These are phyloP conservation scores for Posidonia oceanica DNA, from an alignment of 116 monocot species.

Conservation along the genomic window DNA sequence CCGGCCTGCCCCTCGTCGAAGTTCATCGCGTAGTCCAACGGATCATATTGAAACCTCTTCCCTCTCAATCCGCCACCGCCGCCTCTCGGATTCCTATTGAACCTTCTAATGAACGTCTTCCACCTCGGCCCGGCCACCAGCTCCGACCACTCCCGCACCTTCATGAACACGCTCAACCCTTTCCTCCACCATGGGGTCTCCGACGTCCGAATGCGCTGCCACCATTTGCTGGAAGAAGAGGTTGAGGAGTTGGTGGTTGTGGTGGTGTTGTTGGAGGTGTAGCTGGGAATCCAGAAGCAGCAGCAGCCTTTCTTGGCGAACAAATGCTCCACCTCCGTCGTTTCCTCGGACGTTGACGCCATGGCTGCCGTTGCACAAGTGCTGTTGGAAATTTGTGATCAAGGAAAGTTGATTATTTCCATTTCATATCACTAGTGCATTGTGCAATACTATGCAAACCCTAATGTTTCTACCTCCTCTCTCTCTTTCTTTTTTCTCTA, in stretches of 20 bases:
- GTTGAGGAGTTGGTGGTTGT: background rate
- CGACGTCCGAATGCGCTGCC: background rate
- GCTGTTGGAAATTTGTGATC: background rate
- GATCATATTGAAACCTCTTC: slow-evolving; percentile 56
- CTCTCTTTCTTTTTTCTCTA: background rate
- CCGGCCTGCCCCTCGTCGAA: slow-evolving; percentile 51
- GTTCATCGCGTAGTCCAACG: slow-evolving; percentile 68
- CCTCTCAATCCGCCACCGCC: background rate
- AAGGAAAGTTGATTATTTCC: background rate
- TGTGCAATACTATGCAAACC: background rate
- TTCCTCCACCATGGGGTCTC: slow-evolving; percentile 19
- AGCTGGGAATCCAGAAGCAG: slow-evolving; percentile 13
- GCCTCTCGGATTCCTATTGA: slow-evolving; percentile 22
- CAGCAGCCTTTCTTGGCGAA: slow-evolving; percentile 14
- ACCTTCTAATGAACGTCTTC: slow-evolving; percentile 80
- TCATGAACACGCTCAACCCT: slow-evolving; percentile 22
- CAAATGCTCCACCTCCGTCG: background rate
- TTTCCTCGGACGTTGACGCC: background rate
- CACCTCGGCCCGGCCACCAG: slow-evolving; percentile 68
- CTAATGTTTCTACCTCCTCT: background rate
- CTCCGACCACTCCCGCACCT: slow-evolving; percentile 68
- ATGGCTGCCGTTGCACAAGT: background rate
- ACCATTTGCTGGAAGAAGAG: background rate
- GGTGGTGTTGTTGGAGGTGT: background rate
- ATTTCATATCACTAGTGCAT: background rate